A percentile compares a stretch with the other conserved stretches of the same genome.
Evolutionary conservation across 2,329 filamentous ascomycete species (phyloP).

Genomic region (Raffaelea deltoideospora): DNA sequence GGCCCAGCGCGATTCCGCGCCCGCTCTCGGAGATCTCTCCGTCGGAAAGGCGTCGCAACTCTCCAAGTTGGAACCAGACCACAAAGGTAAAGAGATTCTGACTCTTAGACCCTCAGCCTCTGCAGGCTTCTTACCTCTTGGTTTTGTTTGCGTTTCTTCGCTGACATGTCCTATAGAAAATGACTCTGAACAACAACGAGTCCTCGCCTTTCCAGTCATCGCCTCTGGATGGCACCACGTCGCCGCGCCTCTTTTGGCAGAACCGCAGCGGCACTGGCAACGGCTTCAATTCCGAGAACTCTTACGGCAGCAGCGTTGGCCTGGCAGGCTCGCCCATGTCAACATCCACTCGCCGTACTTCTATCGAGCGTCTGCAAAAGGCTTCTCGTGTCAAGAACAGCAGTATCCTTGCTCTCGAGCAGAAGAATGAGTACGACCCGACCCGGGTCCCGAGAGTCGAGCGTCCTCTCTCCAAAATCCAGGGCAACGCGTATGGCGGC

Average conservation of each 20-base stretch:
- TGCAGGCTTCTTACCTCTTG: not conserved
- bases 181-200: conserved; percentile 52
- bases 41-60: conserved; percentile 77
- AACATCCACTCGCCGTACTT: conserved; percentile 69
- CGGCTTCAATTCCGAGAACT: conserved; percentile 60
- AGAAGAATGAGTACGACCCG: conserved; percentile 86
- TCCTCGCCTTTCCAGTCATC: conserved; percentile 79
- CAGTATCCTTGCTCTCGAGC: conserved; percentile 87
- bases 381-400: conserved; percentile 96
- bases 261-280: conserved; percentile 45
- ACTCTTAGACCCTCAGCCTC: not conserved
- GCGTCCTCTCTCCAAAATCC: conserved; percentile 63
- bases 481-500: conserved; percentile 54
- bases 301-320: conserved; percentile 41
- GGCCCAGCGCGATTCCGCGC: conserved; percentile 45
- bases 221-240: conserved; percentile 51
- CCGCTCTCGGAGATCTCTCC: conserved; percentile 82
- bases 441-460: conserved; percentile 63
- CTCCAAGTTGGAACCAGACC: conserved; percentile 71
- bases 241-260: conserved; percentile 89
- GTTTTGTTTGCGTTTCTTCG: conserved; percentile 1
- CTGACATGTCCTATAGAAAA: conserved; percentile 34
- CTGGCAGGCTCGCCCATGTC: conserved; percentile 45
- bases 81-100: conserved; percentile 43
- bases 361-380: conserved; percentile 88